A percentile compares a stretch with the other conserved stretches of the same genome.
Evolutionary conservation across 208 protist species (phyloP).

Genomic region (Trypanosoma platydactyli): DNA sequence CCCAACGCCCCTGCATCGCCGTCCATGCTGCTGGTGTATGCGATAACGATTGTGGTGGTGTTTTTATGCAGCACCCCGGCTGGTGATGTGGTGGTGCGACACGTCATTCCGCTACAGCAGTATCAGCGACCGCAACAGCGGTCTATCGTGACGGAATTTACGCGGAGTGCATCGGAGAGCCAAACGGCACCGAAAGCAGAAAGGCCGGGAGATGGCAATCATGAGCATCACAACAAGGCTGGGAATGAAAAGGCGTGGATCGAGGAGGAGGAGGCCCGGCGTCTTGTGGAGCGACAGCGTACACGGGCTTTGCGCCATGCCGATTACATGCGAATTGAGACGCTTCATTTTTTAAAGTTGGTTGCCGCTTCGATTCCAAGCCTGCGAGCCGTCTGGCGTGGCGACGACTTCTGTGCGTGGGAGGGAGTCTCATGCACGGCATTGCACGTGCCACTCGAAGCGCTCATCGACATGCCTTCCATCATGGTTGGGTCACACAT

Average conservation of each 20-base stretch:
- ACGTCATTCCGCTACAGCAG: conserved; percentile 17
- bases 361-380: conserved; percentile 36
- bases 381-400: conserved; percentile 42
- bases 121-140: neutral
- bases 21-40: conserved; percentile 1
- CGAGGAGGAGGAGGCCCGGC: conserved; percentile 23
- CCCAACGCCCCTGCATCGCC: neutral
- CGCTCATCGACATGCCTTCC: conserved; percentile 34
- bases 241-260: conserved; percentile 15
- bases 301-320: conserved; percentile 50
- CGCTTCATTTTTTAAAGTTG: conserved; percentile 50
- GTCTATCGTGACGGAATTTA: neutral
- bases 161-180: neutral
- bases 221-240: neutral
- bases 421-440: conserved; percentile 41
- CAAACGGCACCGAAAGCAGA: too few relatives aligned
- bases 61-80: conserved; percentile 3
- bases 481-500: neutral
- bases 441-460: conserved; percentile 35
- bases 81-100: neutral
- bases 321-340: conserved; percentile 64
- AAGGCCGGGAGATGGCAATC: too few relatives aligned
- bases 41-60: neutral
- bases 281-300: conserved; percentile 40
- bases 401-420: conserved; percentile 57